A percentile compares a stretch with the other conserved stretches of the same genome.
Evolutionary conservation across 2,329 filamentous ascomycete species (phyloP).

Genomic region (Tricladium varicosporioides): DNA sequence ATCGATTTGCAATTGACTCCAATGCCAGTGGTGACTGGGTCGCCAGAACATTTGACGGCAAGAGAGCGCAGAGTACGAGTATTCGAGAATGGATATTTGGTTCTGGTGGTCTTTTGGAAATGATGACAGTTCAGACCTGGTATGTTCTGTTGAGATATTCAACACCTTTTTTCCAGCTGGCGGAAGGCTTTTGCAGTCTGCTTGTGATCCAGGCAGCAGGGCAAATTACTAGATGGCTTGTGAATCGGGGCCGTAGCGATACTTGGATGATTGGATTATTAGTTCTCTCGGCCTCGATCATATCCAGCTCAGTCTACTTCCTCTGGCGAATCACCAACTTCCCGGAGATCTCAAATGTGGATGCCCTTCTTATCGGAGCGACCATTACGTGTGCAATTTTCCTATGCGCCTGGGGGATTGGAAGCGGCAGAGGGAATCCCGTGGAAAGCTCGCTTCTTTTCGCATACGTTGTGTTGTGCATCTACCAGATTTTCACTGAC

Average conservation of each 20-base stretch:
- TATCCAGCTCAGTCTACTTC: conserved; percentile 93
- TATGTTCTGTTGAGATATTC: conserved; percentile 86
- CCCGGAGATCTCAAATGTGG: conserved; percentile 87
- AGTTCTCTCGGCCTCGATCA: conserved; percentile 83
- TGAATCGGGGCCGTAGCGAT: conserved; percentile 90
- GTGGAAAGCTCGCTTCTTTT: conserved; percentile 94
- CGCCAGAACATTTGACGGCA: conserved; percentile 70
- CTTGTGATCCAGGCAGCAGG: conserved; percentile 93
- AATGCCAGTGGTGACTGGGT: conserved; percentile 73
- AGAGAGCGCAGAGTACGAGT: conserved; percentile 62
- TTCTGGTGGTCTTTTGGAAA: conserved; percentile 78
- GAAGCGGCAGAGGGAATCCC: conserved; percentile 88
- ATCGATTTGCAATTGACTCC: conserved; percentile 92
- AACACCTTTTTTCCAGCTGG: conserved; percentile 88
- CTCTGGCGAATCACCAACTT: conserved; percentile 94
- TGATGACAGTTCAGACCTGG: conserved; percentile 79
- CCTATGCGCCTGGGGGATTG: conserved; percentile 89
- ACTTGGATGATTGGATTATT: conserved; percentile 95
- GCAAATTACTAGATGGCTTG: conserved; percentile 91
- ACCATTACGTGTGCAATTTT: conserved; percentile 92
- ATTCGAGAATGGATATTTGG: conserved; percentile 86
- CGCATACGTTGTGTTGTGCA: conserved; percentile 95
- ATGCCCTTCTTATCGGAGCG: conserved; percentile 88
- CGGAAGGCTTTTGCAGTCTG: conserved; percentile 94
- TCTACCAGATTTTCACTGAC: conserved; percentile 99